Evolutionary conservation across 225 moss, liverwort and hornwort species (phyloP).

Genomic region (Pseudoscleropodium purum): DNA sequence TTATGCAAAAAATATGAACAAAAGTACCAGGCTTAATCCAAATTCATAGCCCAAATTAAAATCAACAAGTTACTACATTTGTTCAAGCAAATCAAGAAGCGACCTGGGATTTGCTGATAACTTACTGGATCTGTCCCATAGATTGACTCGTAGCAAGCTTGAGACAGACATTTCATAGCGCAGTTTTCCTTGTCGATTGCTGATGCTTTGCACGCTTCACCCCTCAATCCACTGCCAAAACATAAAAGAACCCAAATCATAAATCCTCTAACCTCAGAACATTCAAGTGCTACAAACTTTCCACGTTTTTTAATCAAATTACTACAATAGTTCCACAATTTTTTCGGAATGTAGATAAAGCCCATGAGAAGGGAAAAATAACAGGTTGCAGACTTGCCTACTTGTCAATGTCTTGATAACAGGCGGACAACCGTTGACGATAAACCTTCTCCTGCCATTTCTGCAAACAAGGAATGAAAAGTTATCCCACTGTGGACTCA

Average conservation of each 20-base stretch:
- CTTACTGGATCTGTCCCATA: slow-evolving; percentile 73
- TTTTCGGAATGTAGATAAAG: background rate
- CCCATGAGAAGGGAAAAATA: background rate
- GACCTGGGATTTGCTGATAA: background rate
- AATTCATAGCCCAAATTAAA: background rate
- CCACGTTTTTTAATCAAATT: background rate
- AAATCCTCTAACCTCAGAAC: background rate
- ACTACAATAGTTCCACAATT: background rate
- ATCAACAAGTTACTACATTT: background rate
- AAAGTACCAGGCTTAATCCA: background rate
- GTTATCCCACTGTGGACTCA: background rate
- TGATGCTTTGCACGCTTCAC: slow-evolving; percentile 34
- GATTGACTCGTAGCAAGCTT: slow-evolving; percentile 47
- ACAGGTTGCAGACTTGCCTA: slow-evolving; percentile 28
- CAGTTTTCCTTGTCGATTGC: slow-evolving; percentile 64
- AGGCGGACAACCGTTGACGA: slow-evolving; percentile 24
- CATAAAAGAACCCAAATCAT: background rate
- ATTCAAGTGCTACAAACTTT: background rate
- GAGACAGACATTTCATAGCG: slow-evolving; percentile 66
- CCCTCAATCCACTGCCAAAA: slow-evolving; percentile 37
- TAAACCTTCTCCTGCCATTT: slow-evolving; percentile 51
- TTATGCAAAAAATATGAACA: background rate
- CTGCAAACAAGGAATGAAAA: slow-evolving; percentile 2
- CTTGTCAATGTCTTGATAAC: slow-evolving; percentile 50
- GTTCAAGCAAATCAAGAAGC: background rate